Evolutionary conservation across 2,329 filamentous ascomycete species (phyloP).

Genomic region (Periconia sp.): DNA sequence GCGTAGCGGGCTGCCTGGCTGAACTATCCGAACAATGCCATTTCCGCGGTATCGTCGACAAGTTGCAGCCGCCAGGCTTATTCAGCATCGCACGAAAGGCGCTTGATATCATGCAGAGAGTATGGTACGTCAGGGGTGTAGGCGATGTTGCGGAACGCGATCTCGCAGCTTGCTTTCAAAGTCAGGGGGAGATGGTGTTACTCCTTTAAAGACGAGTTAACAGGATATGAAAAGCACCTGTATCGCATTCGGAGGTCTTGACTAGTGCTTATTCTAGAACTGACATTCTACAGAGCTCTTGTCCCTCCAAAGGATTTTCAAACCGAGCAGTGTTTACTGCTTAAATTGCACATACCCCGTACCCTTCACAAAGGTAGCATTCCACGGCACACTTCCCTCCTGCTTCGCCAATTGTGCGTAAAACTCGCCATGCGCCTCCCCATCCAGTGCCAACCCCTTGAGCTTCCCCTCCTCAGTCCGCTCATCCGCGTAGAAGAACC

Average conservation of each 20-base stretch:
- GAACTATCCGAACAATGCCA: slow-evolving; percentile 13
- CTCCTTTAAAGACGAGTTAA: not conserved
- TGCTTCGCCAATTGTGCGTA: slow-evolving; percentile 36
- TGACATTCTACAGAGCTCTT: no score
- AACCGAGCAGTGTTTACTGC: no score
- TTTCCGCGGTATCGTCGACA: slow-evolving; percentile 28
- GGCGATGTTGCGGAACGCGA: not conserved
- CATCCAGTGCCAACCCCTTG: slow-evolving; percentile 34
- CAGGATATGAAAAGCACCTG: no score
- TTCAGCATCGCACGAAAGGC: slow-evolving; percentile 36
- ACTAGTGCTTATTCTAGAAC: no score
- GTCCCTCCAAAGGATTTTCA: no score
- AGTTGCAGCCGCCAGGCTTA: slow-evolving; percentile 20
- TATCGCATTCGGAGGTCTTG: no score
- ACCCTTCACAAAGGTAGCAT: slow-evolving; percentile 45
- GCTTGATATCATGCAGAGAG: slow-evolving; percentile 45
- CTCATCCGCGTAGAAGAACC: slow-evolving; percentile 61
- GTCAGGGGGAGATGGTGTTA: not conserved
- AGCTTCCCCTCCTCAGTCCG: slow-evolving; percentile 48
- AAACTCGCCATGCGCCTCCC: slow-evolving; percentile 43
- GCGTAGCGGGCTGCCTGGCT: slow-evolving; percentile 35
- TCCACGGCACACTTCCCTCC: slow-evolving; percentile 37
- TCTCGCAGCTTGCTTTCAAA: not conserved
- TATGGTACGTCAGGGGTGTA: slow-evolving; percentile 28
- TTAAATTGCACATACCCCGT: slow-evolving; percentile 37